phyloP scores from a whole-genome alignment of 129 eudicot genomes.

The Arctium minus region DNA sequence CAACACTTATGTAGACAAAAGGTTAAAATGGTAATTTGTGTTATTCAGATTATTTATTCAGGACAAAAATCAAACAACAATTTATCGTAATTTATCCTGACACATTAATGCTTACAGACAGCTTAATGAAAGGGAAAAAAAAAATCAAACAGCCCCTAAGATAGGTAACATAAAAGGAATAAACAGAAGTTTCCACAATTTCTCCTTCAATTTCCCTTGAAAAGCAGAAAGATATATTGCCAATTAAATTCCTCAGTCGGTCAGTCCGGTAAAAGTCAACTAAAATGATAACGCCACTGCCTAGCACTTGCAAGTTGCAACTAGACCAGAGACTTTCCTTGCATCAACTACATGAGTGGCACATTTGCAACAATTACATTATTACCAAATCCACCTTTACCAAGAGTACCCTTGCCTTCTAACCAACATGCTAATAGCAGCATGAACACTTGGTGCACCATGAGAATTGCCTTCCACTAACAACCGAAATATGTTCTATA shows the following conservation, averaged over 20 bases:
- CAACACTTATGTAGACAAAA: neutral
- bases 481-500: neutral
- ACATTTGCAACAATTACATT: neutral
- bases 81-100: neutral
- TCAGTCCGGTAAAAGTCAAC: neutral
- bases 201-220: neutral
- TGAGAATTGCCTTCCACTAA: neutral
- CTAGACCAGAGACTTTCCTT: neutral
- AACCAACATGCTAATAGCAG: neutral
- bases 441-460: neutral
- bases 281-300: neutral
- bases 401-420: neutral
- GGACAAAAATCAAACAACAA: neutral
- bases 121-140: neutral
- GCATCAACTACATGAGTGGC: neutral
- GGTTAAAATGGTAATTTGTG: neutral
- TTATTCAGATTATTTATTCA: neutral
- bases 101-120: neutral
- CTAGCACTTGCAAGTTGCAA: neutral
- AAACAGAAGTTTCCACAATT: neutral
- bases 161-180: neutral
- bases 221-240: neutral
- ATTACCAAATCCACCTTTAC: neutral
- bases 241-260: neutral
- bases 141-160: neutral